Conservation (phyloP, 768 basidiomycete genomes). For the Infundibulicybe gibba region DNA sequence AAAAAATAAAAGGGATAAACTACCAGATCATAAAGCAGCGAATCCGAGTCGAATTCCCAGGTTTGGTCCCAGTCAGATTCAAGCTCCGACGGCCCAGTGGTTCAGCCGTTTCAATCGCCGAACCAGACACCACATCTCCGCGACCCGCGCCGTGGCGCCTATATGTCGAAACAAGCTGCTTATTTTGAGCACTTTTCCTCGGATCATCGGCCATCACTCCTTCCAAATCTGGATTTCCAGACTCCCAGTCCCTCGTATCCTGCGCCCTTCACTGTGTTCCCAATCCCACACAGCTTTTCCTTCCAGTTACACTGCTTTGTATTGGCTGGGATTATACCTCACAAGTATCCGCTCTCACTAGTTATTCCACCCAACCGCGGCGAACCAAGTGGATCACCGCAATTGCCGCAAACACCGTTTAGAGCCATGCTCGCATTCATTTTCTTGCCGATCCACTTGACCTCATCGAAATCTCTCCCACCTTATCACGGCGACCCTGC, state of each 20-base stretch:
- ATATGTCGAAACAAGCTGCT: background rate
- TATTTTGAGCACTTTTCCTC: conserved; percentile 10
- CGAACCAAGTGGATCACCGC: conserved; percentile 12
- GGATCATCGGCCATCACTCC: conserved; percentile 19
- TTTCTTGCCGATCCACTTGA: conserved; percentile 7
- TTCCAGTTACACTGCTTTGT: background rate
- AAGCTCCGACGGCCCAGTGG: conserved; percentile 18
- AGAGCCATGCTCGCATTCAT: background rate
- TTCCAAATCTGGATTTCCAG: background rate
- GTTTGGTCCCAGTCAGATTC: conserved; percentile 9
- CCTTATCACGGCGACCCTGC: conserved; percentile 35
- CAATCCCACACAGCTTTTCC: background rate
- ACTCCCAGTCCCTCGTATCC: conserved; percentile 2
- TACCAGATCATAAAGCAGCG: conserved; percentile 1
- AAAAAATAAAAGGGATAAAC: background rate
- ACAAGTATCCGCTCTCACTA: conserved; percentile 1
- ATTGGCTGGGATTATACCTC: conserved; percentile 1
- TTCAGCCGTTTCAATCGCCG: conserved; percentile 13
- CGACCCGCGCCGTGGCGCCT: conserved; percentile 3
- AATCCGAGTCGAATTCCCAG: background rate
- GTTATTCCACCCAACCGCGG: conserved; percentile 1
- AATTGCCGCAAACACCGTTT: conserved; percentile 1
- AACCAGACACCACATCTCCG: background rate
- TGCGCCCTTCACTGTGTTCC: background rate
- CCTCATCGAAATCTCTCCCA: conserved; percentile 9